Base-by-base conservation (phyloP, 176 grass and related monocot species). In the Cenchrus fungigraminus region DNA sequence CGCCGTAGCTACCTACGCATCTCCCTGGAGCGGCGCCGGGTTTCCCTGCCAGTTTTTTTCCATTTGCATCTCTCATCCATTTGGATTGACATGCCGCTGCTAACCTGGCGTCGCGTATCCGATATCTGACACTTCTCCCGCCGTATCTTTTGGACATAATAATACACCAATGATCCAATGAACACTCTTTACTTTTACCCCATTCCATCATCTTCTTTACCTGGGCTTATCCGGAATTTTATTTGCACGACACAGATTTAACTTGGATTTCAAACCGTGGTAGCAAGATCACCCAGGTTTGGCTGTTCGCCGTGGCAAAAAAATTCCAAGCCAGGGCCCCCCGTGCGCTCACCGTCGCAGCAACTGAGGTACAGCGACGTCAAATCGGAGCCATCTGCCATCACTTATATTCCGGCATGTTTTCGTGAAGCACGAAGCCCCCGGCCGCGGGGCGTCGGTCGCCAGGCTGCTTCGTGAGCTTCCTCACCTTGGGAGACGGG, bases 341-440 rank as follows among this genome's bases (percentile, higher is more conserved):
- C 71, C 11, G 71, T 17, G 72, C 25, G 1, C 28, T 34, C 50
- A 31, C 13, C 50, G 28, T 52, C 68, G 4, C 77, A 66, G 78
- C 6, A 19, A 29, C 6, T 14, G 63, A 53, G 46, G 78, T 80
- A 22, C 78, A 6, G 12, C 47, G 25, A 12, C 20, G 32, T 81
- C 47, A 57, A 81, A 57, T 70, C 50, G 31, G 51, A 28, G 9
- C 46, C 11, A 20, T 40, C 37, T 40, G 37, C 14, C 14, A 55
- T 17, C 15, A 52, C 12, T 14, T 14, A 10, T 19, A 68, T 81
- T 82, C 19, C 3, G 66, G 79, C 66, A 71, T n/a, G 42, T 17
- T 17, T 86, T 46, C 14, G 54, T n/a, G 83, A 17, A 77, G 78
- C 83, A 86, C 34, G 71, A 86, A 46, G 83, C 71, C 52, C 37